Evolutionary conservation across 768 basidiomycete genomes (phyloP).

Genomic region (Favolaschia claudopus): DNA sequence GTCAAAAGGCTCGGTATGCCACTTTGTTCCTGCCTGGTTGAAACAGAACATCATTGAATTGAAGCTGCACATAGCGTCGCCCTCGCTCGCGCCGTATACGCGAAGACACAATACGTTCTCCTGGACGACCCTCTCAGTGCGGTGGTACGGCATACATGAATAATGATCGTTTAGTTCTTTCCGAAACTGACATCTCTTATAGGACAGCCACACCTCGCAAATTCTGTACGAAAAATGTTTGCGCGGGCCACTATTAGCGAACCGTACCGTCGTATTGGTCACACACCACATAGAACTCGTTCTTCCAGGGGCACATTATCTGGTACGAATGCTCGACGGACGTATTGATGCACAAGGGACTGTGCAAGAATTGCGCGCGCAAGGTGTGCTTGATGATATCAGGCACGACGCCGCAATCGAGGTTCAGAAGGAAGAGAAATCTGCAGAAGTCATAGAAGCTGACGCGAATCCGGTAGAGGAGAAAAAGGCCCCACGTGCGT

Average conservation of each 20-base stretch:
- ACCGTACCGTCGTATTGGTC: slow-evolving; percentile 78
- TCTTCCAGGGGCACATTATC: slow-evolving; percentile 73
- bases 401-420: slow-evolving; percentile 58
- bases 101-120: slow-evolving; percentile 71
- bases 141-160: slow-evolving; percentile 70
- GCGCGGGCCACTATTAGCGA: slow-evolving; percentile 66
- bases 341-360: slow-evolving; percentile 80
- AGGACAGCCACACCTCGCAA: slow-evolving; percentile 76
- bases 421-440: slow-evolving; percentile 54
- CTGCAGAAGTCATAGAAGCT: slow-evolving; percentile 34
- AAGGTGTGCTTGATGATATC: slow-evolving; percentile 70
- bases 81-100: slow-evolving; percentile 84
- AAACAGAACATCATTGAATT: no score
- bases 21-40: background rate
- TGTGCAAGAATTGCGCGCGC: slow-evolving; percentile 65
- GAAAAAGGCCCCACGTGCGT: slow-evolving; percentile 59
- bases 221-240: slow-evolving; percentile 70
- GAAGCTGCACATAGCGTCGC: no score
- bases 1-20: slow-evolving; percentile 79
- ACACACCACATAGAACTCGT: slow-evolving; percentile 89
- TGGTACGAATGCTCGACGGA: slow-evolving; percentile 83
- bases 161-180: slow-evolving; percentile 56
- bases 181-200: background rate
- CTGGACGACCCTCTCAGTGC: slow-evolving; percentile 86
- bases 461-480: slow-evolving; percentile 34